Base-by-base conservation (phyloP, 2,329 filamentous ascomycete genomes). In the Pseudogymnoascus sp. region DNA sequence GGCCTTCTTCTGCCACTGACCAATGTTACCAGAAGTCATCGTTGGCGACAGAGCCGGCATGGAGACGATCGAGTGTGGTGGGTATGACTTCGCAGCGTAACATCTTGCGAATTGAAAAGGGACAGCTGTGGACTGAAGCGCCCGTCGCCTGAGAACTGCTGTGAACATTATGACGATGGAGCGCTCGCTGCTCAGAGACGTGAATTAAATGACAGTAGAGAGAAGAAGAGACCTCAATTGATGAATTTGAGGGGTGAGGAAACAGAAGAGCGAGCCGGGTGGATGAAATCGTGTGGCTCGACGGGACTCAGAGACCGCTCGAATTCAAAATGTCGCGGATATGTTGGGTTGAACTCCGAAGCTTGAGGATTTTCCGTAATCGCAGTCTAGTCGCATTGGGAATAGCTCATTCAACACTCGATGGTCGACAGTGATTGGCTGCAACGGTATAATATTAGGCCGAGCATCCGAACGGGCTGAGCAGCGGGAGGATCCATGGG, bases 21-120 rank as follows among this genome's bases (percentile, higher is more conserved):
- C 95, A 75, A 99, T 95, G 79, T 95, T 96, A 74, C 94, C 94
- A 64, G 89, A 81, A 65, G 89, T 92, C 94, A 99, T 99, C 68
- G 94, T 99, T 60, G 94, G 94, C 64, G 94, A 99, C 70, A 99
- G 82, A 61, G 94, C 94, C 66, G 94, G 94, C 94, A 99, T 99
- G 81, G 85, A 94, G 79, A 99, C 86, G 75, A 99, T 80, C 68
- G 89, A 92, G 79, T 99, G 94, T 67, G 91, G 85, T 67, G 94
- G 95, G 79, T 90, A 97, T 57, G 92, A 95, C 94, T 79, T 82
- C 59, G 67, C 67, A 73, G 74, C 72, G 68, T 69, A 70, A 75
- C 77, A 82, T 77, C 83, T 79, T 74, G 82, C 77, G 64, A 84
- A 76, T 69, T 78, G 79, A 65, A 78, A 77, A 68, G 77, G 78